Percentiles rank a stretch among this genome's conserved stretches.
These are phyloP conservation scores for Scutellaria minor DNA, from an alignment of 257 asterid species.

Conservation along the genomic window DNA sequence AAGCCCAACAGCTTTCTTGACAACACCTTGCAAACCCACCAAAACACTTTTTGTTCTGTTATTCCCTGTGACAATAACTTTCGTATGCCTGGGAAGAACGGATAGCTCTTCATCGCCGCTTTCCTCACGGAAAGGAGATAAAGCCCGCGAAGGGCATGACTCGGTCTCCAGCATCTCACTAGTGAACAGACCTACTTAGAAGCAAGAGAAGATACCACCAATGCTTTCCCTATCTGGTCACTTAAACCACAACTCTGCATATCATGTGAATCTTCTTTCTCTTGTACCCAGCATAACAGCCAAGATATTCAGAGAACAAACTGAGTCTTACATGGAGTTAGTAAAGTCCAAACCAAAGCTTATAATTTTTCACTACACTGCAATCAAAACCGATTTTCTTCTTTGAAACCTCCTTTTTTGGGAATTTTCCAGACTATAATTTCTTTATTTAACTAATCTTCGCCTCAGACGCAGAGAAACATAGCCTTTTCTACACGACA, in stretches of 20 bases:
- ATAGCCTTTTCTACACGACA: background rate
- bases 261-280: slow-evolving; percentile 34
- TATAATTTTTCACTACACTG: slow-evolving; percentile 6
- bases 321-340: background rate
- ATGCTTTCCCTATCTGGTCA: slow-evolving; percentile 22
- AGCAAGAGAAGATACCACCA: slow-evolving; percentile 13
- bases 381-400: slow-evolving; percentile 22
- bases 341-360: slow-evolving; percentile 8
- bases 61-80: slow-evolving; percentile 94
- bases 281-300: slow-evolving; percentile 21
- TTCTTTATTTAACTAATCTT: slow-evolving; percentile 30
- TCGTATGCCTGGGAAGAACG: slow-evolving; percentile 96
- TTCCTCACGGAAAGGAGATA: slow-evolving; percentile 79
- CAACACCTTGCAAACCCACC: slow-evolving; percentile 97
- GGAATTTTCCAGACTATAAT: slow-evolving; percentile 7
- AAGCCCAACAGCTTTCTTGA: slow-evolving; percentile 98
- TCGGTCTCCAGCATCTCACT: slow-evolving; percentile 69
- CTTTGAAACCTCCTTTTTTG: background rate
- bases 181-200: slow-evolving; percentile 35
- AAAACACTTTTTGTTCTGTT: slow-evolving; percentile 93
- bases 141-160: slow-evolving; percentile 69
- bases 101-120: slow-evolving; percentile 92
- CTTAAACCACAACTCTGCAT: slow-evolving; percentile 27
- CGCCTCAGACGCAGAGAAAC: slow-evolving; percentile 7
- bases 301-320: slow-evolving; percentile 18